Conservation (phyloP, 306 rosid genomes). For the Rosa persica region DNA sequence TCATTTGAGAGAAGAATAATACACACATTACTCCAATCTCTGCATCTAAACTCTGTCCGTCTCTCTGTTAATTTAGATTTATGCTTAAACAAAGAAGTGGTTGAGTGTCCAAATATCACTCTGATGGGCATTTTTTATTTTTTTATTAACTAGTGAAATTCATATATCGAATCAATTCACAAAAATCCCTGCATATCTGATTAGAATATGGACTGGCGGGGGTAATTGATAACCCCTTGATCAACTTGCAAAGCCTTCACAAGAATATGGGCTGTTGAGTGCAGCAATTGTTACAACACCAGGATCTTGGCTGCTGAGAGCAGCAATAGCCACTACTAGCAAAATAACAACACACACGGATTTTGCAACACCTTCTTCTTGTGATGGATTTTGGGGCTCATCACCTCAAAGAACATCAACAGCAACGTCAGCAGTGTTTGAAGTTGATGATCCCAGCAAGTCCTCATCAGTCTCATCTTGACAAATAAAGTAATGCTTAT, state of each 20-base stretch:
- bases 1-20: too few species aligned
- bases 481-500: too few species aligned
- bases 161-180: background rate
- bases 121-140: background rate
- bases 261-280: conserved; percentile 9
- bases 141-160: background rate
- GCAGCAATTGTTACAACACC: conserved; percentile 33
- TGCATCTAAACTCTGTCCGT: too few species aligned
- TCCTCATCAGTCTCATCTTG: too few species aligned
- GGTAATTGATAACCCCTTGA: conserved; percentile 21
- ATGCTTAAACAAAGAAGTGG: too few species aligned
- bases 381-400: conserved; percentile 24
- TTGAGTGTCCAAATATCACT: background rate
- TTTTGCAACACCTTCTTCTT: conserved; percentile 32
- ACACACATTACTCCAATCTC: too few species aligned
- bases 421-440: too few species aligned
- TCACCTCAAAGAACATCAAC: too few species aligned
- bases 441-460: too few species aligned
- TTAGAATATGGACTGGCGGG: conserved; percentile 23
- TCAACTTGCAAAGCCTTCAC: conserved; percentile 35
- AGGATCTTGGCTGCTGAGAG: conserved; percentile 42
- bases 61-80: too few species aligned
- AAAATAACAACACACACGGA: too few species aligned
- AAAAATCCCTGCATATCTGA: too few species aligned
- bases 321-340: conserved; percentile 38